Evolutionary conservation across 768 basidiomycete species (phyloP).

Genomic region (Exsudoporus frostii): DNA sequence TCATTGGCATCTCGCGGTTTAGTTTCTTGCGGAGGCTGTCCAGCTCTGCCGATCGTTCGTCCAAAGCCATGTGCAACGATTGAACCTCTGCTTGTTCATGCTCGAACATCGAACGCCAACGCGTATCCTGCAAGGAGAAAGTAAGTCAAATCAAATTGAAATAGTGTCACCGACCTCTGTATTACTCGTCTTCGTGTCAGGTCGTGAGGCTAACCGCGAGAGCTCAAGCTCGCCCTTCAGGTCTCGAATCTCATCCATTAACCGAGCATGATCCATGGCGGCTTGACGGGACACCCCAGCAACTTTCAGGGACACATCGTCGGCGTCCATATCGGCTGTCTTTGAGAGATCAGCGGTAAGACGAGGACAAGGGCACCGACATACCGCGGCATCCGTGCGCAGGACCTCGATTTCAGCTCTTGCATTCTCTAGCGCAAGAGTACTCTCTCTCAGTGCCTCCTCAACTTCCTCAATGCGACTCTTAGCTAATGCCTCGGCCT

Average conservation of each 20-base stretch:
- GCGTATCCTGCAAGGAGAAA: constrained; percentile 17
- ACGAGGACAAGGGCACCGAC: constrained; percentile 23
- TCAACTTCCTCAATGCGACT: constrained; percentile 80
- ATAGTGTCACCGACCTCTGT: constrained; percentile 13
- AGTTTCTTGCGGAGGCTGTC: constrained; percentile 54
- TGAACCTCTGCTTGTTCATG: constrained; percentile 31
- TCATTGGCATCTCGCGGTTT: constrained; percentile 56
- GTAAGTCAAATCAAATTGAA: neutral
- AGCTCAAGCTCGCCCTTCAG: constrained; percentile 50
- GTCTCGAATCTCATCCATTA: constrained; percentile 52
- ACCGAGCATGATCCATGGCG: constrained; percentile 48
- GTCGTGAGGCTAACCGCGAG: constrained; percentile 28
- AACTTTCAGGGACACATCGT: constrained; percentile 44
- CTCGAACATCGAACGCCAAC: constrained; percentile 30
- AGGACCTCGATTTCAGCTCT: constrained; percentile 83
- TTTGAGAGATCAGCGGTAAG: constrained; percentile 15
- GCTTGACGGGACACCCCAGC: constrained; percentile 47
- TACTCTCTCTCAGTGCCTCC: constrained; percentile 85
- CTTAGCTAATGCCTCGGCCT: constrained; percentile 60
- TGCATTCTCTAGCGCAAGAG: constrained; percentile 82
- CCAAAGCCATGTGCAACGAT: constrained; percentile 32
- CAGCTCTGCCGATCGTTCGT: constrained; percentile 47
- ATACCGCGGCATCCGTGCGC: constrained; percentile 71
- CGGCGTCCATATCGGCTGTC: constrained; percentile 49
- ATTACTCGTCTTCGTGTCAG: constrained; percentile 26